A percentile compares a stretch with the other conserved stretches of the same genome.
Conservation (phyloP, 1,139 yeast genomes). For the Suhomyces guaymorum region DNA sequence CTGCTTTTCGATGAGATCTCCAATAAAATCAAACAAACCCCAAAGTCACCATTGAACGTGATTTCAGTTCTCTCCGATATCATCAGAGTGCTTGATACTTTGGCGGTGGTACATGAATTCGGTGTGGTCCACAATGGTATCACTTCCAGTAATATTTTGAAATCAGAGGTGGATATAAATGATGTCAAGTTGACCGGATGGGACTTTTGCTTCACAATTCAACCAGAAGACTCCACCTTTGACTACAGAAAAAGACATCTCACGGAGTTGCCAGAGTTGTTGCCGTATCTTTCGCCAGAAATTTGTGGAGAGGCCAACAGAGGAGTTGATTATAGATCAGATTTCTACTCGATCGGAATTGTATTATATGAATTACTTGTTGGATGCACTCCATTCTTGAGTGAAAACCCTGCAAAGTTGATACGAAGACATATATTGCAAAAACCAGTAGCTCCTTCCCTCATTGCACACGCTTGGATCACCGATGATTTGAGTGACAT, state of each 20-base stretch:
- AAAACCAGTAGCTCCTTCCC: constrained; percentile 42
- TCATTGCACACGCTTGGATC: constrained; percentile 36
- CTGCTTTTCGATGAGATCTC: constrained; percentile 10
- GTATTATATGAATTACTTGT: constrained; percentile 50
- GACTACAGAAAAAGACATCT: constrained; percentile 34
- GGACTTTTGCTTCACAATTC: constrained; percentile 51
- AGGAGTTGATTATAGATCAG: constrained; percentile 51
- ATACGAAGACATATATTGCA: constrained; percentile 45
- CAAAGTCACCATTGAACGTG: constrained; percentile 26
- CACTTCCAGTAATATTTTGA: constrained; percentile 39
- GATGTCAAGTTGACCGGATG: constrained; percentile 49
- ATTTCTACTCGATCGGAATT: constrained; percentile 53
- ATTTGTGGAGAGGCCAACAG: constrained; percentile 43
- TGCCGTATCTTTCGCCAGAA: constrained; percentile 58
- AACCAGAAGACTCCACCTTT: constrained; percentile 44
- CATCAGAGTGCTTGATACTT: constrained; percentile 34
- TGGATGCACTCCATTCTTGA: constrained; percentile 48
- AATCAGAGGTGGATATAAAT: constrained; percentile 28
- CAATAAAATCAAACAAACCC: constrained; percentile 10
- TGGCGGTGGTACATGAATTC: constrained; percentile 41
- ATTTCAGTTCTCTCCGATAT: constrained; percentile 36
- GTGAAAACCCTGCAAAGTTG: constrained; percentile 43
- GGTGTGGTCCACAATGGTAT: constrained; percentile 55
- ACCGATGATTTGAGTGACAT: constrained; percentile 39
- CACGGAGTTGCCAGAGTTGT: constrained; percentile 33